phyloP scores from a whole-genome alignment of 2,329 filamentous ascomycete genomes.

The Macroventuria anomochaeta region DNA sequence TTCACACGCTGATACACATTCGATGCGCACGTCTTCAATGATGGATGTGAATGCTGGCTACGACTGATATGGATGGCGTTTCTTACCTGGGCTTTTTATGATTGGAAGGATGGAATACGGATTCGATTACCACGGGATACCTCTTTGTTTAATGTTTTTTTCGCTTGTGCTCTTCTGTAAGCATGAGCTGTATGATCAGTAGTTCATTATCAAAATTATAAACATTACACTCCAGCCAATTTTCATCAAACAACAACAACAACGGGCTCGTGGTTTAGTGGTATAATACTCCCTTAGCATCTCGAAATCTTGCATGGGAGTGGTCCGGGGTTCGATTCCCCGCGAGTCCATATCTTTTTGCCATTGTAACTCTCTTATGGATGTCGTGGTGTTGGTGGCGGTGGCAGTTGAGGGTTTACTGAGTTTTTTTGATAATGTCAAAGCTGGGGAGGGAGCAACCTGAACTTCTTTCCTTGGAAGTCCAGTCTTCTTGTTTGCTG shows the following conservation, averaged over 20 bases:
- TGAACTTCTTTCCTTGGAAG: not conserved
- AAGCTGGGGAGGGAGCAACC: not conserved
- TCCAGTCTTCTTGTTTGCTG: too few species aligned
- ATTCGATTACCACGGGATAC: conserved; percentile 1
- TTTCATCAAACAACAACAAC: not conserved
- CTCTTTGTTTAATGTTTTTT: conserved; percentile 7
- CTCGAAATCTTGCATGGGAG: conserved; percentile 7
- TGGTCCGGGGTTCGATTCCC: conserved; percentile 24
- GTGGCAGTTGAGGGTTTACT: not conserved
- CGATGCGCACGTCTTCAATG: not conserved
- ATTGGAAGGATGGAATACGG: not conserved
- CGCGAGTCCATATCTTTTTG: conserved; percentile 15
- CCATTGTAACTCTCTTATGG: not conserved
- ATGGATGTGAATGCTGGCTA: not conserved
- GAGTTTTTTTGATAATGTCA: not conserved
- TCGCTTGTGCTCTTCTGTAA: too few species aligned
- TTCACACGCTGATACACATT: not conserved
- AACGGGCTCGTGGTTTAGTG: conserved; percentile 4
- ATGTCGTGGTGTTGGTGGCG: not conserved
- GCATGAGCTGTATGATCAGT: conserved; percentile 3
- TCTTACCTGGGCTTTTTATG: not conserved
- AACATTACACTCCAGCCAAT: too few species aligned
- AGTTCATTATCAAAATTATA: not conserved
- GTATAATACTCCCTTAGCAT: conserved; percentile 14
- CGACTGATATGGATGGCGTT: conserved; percentile 3